These are phyloP conservation scores for Ophiorrhiza pumila DNA, from an alignment of 257 asterid genomes.

Conservation along the genomic window DNA sequence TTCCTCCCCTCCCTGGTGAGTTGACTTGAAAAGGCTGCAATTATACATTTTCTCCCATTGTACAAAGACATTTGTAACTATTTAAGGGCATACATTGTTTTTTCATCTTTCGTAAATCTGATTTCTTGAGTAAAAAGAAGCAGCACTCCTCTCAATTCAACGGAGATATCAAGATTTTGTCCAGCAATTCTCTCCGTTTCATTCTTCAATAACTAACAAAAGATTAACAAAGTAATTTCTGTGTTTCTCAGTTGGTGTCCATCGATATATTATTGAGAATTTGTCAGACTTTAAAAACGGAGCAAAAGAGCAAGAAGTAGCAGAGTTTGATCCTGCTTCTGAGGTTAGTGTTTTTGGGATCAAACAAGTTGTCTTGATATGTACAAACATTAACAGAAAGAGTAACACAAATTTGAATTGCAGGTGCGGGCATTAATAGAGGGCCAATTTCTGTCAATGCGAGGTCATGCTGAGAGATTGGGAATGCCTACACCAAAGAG, in stretches of 20 bases:
- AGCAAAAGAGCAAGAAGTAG: constrained; percentile 49
- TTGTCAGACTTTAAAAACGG: constrained; percentile 57
- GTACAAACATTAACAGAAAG: no score
- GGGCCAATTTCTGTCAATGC: constrained; percentile 87
- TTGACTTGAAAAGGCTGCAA: no score
- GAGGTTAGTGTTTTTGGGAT: constrained; percentile 47
- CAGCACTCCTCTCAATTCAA: no score
- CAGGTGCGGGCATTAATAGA: constrained; percentile 88
- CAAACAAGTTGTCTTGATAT: neutral
- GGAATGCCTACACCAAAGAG: constrained; percentile 96
- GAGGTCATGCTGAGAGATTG: constrained; percentile 84
- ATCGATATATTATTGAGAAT: constrained; percentile 61
- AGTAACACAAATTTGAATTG: no score
- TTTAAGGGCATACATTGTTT: no score
- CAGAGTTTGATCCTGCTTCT: constrained; percentile 67
- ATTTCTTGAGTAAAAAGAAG: neutral
- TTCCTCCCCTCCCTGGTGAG: constrained; percentile 91
- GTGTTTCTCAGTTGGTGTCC: constrained; percentile 63
- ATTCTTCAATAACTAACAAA: no score
- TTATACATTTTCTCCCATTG: no score
- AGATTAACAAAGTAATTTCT: no score
- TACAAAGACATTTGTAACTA: no score
- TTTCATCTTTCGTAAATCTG: no score
- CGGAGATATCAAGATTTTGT: no score
- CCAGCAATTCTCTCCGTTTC: no score